A percentile compares a stretch with the other conserved stretches of the same genome.
Conservation (phyloP, 768 basidiomycete genomes). For the Boletus insuetus region DNA sequence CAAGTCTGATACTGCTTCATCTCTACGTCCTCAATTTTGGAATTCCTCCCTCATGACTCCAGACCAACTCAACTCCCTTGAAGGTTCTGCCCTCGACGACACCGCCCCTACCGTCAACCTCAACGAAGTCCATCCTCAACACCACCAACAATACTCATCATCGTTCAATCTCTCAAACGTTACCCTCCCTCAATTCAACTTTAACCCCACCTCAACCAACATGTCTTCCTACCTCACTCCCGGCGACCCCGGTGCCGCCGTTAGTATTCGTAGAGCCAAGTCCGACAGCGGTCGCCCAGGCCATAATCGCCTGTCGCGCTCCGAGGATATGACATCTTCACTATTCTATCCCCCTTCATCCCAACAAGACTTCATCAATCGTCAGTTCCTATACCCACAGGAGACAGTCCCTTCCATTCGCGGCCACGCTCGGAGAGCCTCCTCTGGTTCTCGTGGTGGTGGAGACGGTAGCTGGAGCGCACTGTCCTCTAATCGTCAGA, state of each 20-base stretch:
- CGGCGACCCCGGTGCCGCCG: constrained; percentile 23
- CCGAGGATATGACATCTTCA: constrained; percentile 54
- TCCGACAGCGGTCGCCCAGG: constrained; percentile 44
- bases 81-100: constrained; percentile 40
- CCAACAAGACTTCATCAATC: constrained; percentile 43
- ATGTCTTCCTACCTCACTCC: constrained; percentile 41
- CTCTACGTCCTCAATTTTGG: constrained; percentile 54
- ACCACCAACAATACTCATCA: constrained; percentile 24
- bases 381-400: constrained; percentile 43
- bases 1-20: constrained; percentile 54
- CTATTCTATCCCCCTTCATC: constrained; percentile 33
- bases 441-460: constrained; percentile 37
- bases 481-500: constrained; percentile 41
- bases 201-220: constrained; percentile 32
- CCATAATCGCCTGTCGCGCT: constrained; percentile 53
- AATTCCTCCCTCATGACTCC: constrained; percentile 38
- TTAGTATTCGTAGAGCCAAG: constrained; percentile 46
- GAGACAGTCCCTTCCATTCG: constrained; percentile 37
- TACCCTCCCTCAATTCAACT: constrained; percentile 34
- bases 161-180: constrained; percentile 29
- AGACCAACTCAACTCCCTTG: constrained; percentile 34
- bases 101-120: constrained; percentile 29
- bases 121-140: constrained; percentile 29
- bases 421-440: constrained; percentile 42
- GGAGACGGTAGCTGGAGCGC: constrained; percentile 34